phyloP scores from a whole-genome alignment of 768 basidiomycete species.

The Agrocybe chaxingu region DNA sequence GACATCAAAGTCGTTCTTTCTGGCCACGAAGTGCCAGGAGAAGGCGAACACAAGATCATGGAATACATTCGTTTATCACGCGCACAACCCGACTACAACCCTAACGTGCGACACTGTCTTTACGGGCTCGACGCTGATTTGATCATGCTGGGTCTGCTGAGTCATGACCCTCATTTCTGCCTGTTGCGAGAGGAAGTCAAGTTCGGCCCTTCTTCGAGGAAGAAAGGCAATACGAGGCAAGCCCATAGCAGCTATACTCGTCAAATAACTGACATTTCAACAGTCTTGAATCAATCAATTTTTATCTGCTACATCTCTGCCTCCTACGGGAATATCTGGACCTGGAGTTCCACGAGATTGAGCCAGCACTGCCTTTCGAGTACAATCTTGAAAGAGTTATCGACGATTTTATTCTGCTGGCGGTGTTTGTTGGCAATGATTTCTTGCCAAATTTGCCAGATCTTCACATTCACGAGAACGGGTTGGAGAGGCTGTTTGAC shows the following conservation, averaged over 20 bases:
- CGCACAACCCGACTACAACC: conserved; percentile 94
- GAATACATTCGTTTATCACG: conserved; percentile 95
- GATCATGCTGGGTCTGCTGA: conserved; percentile 95
- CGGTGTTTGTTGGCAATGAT: conserved; percentile 97
- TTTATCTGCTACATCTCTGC: conserved; percentile 92
- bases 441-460: conserved; percentile 96
- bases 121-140: conserved; percentile 98
- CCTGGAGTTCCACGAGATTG: conserved; percentile 84
- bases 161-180: conserved; percentile 99
- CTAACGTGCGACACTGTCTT: conserved; percentile 94
- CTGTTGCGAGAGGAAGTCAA: conserved; percentile 97
- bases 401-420: conserved; percentile 96
- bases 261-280: conserved; percentile 18
- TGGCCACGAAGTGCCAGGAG: conserved; percentile 97
- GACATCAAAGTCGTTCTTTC: conserved; percentile 90
- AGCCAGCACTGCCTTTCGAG: conserved; percentile 63
- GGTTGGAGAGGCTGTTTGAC: conserved; percentile 87
- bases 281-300: conserved; percentile 77
- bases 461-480: conserved; percentile 97
- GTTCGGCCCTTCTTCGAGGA: conserved; percentile 80
- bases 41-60: conserved; percentile 99
- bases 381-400: conserved; percentile 94
- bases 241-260: not conserved
- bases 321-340: conserved; percentile 97
- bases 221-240: conserved; percentile 60